Evolutionary conservation across 2,329 filamentous ascomycete species (phyloP), one percentile per base, ranked within the genome.

Genomic region (Tolypocladium tropicale): DNA sequence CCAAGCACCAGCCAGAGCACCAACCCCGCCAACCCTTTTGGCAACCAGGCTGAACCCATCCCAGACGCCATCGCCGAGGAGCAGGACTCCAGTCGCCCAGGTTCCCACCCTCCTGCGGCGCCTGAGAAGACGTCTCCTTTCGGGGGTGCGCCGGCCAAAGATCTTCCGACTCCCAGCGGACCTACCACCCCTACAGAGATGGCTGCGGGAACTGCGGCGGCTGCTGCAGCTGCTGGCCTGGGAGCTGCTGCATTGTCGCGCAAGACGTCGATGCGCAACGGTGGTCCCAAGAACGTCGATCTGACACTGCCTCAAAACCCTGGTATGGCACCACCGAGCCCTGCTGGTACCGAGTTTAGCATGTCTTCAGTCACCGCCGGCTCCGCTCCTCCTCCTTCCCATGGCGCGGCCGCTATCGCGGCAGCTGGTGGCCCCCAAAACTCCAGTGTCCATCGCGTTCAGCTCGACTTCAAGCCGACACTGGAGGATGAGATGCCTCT

Each of bases 401-500:
- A 56, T 41, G 76, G 78, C 36, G 82, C 81, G 48, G 79, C 78
- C 12, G 83, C 81, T 48, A 85, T 85, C 62, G 82, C 81, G 14
- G 81, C 80, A 53, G 82, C 82, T 49, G 83, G 80, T 56, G 84
- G 82, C 21, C 82, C 84, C 25, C 67, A 75, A 39, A 73, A 77
- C 59, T 76, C 81, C 56, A 71, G 89, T 61, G 92, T 97, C 55
- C 88, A 97, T 71, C 90, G 94, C 60, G 90, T 97, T 36, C 90
- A 96, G 70, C 83, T 97, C 63, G 92, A 96, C 71, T 99, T 97
- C 72, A 88, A 84, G 70, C 92, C 94, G 30, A 93, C 89, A 4
- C 86, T 97, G 79, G 88, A 90, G 6, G 94, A 99, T 67, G 94
- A 99, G 73, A 78, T 99, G 66, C 88, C 84, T 60, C 79, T 99